A percentile compares a stretch with the other conserved stretches of the same genome.
phyloP scores from a whole-genome alignment of 2,329 filamentous ascomycete genomes.

The Geoglossum cookeanum region DNA sequence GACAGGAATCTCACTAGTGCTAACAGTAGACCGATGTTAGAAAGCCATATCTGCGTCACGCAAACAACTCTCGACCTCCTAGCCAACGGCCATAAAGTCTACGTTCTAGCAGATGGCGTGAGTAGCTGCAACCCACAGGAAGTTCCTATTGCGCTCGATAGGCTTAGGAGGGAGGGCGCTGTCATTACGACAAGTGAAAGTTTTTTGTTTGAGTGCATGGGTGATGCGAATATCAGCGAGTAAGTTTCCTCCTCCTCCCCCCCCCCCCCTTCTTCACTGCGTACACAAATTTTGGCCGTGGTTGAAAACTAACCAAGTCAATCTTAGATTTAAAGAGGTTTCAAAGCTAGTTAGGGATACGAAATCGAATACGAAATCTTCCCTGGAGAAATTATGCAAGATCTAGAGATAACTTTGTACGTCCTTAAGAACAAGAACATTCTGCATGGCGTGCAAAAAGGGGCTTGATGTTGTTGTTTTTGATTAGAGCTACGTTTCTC shows the following conservation, averaged over 20 bases:
- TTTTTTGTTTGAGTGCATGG: conserved; percentile 74
- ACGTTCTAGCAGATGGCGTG: conserved; percentile 75
- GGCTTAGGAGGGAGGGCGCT: conserved; percentile 58
- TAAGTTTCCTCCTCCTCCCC: too few species aligned
- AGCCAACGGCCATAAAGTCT: conserved; percentile 56
- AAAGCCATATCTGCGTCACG: conserved; percentile 84
- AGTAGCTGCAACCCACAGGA: conserved; percentile 74
- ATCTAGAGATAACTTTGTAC: conserved; percentile 15
- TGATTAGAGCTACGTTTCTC: not conserved
- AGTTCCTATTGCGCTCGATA: conserved; percentile 55
- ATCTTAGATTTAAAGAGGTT: conserved; percentile 44
- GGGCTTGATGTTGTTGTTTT: not conserved
- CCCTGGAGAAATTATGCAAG: conserved; percentile 46
- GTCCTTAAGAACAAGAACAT: not conserved
- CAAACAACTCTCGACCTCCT: conserved; percentile 78
- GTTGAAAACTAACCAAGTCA: not conserved
- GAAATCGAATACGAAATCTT: conserved; percentile 47
- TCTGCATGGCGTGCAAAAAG: not conserved
- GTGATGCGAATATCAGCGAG: conserved; percentile 39
- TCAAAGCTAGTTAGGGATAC: conserved; percentile 64
- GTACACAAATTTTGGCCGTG: not conserved
- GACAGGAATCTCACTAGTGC: too few species aligned
- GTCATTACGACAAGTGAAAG: conserved; percentile 75
- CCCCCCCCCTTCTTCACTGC: not conserved
- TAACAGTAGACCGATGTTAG: conserved; percentile 17